Base-by-base conservation (phyloP, 345 rosid genomes). In the Euclidium syriacum region DNA sequence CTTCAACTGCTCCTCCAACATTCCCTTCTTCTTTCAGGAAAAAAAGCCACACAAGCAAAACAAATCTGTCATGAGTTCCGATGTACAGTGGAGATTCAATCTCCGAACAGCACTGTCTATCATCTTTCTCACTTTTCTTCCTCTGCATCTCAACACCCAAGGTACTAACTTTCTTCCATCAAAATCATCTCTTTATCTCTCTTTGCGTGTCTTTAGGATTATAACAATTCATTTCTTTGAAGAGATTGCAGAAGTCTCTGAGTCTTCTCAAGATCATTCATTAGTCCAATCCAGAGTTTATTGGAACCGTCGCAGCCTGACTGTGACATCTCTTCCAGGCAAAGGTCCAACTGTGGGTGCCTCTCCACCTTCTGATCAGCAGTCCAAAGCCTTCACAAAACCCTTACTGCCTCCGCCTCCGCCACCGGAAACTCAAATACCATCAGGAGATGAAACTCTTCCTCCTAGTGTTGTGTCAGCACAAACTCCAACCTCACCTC, bases 61-160 rank as follows among this genome's bases (percentile, higher is more conserved):
- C 32, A 60, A 19, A 52, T 35, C 53, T 52, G 47, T 49, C 29
- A 69, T 69, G 68, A 60, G 48, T 14, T 61, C 49, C 6, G 7
- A 35, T 25, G 19, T 40, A 62, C 29, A 32, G 0, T 44, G 64
- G 52, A 53, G 68, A 53, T 36, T 50, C 25, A n/a, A 30, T 32
- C 70, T 71, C 60, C 70, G 7, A 33, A 7, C 61, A 40, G 27
- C 52, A 32, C 17, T 41, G 66, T 51, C 25, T 54, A 11, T 64
- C 65, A 48, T 63, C 54, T 64, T 71, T 55, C 29, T 70, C 50
- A 52, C 56, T n/a, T 53, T 53, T 46, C 75, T 55, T 49, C 65
- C 65, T 41, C 58, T 48, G 40, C 62, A 32, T 10, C 65, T 64
- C 17, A 19, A 54, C 14, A 39, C 65, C 7, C 64, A 64, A 55